phyloP scores from a whole-genome alignment of 768 basidiomycete species.

The Mycena vulgaris region DNA sequence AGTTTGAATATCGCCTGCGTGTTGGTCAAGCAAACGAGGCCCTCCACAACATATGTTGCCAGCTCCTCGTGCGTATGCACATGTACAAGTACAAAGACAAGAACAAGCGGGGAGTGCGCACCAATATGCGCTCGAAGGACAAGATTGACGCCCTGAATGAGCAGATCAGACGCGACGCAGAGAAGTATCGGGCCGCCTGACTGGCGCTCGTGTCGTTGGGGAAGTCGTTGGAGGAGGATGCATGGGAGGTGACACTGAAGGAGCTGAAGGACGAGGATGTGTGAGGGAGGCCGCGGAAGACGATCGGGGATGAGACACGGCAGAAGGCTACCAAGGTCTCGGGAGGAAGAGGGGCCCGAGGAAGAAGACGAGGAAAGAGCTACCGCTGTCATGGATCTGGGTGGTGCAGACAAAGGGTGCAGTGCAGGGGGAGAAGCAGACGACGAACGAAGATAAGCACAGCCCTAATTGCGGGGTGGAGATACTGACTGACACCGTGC shows the following conservation, averaged over 20 bases:
- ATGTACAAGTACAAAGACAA: no score
- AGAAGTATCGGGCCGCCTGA: slow-evolving; percentile 38
- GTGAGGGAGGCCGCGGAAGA: background rate
- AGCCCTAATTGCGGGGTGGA: no score
- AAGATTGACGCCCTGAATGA: slow-evolving; percentile 34
- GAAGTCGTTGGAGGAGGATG: slow-evolving; percentile 4
- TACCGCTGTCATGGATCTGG: background rate
- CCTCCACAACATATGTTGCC: no score
- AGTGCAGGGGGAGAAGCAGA: background rate
- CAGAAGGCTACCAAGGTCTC: background rate
- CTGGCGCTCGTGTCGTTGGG: slow-evolving; percentile 29
- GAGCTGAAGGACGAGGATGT: background rate
- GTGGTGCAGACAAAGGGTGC: background rate
- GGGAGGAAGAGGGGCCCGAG: background rate
- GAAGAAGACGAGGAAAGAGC: no score
- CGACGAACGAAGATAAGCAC: background rate
- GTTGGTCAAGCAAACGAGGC: slow-evolving; percentile 40
- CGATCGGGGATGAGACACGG: background rate
- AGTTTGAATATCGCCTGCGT: slow-evolving; percentile 38
- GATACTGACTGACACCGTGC: background rate
- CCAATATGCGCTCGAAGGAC: slow-evolving; percentile 42
- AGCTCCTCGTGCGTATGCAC: no score
- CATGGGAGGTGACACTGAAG: slow-evolving; percentile 35
- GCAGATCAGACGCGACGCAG: slow-evolving; percentile 31
- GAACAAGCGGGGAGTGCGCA: no score